Conservation (phyloP, 148 eudicot species). For the Rhododendron griersonianum region DNA sequence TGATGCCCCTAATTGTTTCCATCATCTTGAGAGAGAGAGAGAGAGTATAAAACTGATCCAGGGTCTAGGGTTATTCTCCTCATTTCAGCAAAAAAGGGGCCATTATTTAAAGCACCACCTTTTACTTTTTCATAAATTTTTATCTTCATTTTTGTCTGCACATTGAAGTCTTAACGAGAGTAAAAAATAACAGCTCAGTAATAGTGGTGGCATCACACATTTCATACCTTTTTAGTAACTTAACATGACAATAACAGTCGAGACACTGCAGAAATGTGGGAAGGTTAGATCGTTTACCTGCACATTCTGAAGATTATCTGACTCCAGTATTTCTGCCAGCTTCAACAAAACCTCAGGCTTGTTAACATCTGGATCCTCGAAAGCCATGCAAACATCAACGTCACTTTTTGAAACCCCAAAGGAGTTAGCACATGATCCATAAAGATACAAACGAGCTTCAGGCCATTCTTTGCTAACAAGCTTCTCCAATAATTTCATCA, state of each 20-base stretch:
- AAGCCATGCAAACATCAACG: conserved; percentile 81
- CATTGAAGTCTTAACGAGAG: neutral
- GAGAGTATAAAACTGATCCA: neutral
- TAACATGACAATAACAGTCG: neutral
- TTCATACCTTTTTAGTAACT: neutral
- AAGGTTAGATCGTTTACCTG: conserved; percentile 44
- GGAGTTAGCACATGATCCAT: conserved; percentile 96
- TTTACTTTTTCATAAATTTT: neutral
- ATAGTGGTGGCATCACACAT: neutral
- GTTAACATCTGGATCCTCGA: conserved; percentile 50
- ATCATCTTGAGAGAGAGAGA: neutral
- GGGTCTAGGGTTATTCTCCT: neutral
- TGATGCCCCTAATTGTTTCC: neutral
- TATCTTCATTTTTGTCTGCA: neutral
- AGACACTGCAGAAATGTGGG: neutral
- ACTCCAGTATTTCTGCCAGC: conserved; percentile 75
- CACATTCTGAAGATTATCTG: conserved; percentile 78
- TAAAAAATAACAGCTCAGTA: neutral
- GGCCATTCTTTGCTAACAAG: conserved; percentile 91
- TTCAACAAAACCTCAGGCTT: conserved; percentile 72
- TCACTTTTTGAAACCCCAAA: conserved; percentile 94
- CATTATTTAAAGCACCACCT: neutral
- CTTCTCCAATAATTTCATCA: conserved; percentile 59
- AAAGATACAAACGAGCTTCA: conserved; percentile 62
- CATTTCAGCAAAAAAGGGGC: neutral